Conservation (phyloP, 352 stramenopile species). For the Phytophthora vignae region DNA sequence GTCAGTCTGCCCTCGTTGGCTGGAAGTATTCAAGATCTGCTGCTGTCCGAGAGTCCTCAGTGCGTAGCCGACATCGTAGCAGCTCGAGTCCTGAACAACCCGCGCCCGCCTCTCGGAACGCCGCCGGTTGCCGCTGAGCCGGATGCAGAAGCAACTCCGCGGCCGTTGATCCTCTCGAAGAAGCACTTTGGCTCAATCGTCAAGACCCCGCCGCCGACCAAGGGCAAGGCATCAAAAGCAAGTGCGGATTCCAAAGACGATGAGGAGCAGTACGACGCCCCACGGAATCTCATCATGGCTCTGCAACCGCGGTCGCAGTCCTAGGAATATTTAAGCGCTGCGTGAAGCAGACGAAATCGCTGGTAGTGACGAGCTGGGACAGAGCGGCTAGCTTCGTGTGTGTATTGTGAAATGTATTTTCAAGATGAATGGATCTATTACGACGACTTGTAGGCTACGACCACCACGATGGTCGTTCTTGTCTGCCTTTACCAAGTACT, state of each 20-base stretch:
- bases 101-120: slow-evolving; percentile 9
- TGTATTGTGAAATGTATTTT: slow-evolving; percentile 32
- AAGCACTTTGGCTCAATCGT: slow-evolving; percentile 2
- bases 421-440: slow-evolving; percentile 14
- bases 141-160: slow-evolving; percentile 20
- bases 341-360: slow-evolving; percentile 4
- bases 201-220: slow-evolving; percentile 12
- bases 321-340: slow-evolving; percentile 39
- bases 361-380: background rate
- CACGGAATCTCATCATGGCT: slow-evolving; percentile 36
- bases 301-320: slow-evolving; percentile 33
- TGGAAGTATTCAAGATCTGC: slow-evolving; percentile 69
- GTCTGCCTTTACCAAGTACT: too few species aligned
- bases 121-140: slow-evolving; percentile 27
- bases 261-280: slow-evolving; percentile 31
- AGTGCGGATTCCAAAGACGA: slow-evolving; percentile 23
- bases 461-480: too few species aligned
- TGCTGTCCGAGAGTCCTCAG: slow-evolving; percentile 77
- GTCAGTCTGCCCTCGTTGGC: slow-evolving; percentile 62
- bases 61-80: slow-evolving; percentile 58
- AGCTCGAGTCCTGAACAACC: slow-evolving; percentile 33
- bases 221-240: background rate
- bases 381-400: background rate
- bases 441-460: background rate
- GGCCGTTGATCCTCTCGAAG: slow-evolving; percentile 14